Base-by-base conservation (phyloP, 202 grass and related monocot species). In the Carex sylvatica region DNA sequence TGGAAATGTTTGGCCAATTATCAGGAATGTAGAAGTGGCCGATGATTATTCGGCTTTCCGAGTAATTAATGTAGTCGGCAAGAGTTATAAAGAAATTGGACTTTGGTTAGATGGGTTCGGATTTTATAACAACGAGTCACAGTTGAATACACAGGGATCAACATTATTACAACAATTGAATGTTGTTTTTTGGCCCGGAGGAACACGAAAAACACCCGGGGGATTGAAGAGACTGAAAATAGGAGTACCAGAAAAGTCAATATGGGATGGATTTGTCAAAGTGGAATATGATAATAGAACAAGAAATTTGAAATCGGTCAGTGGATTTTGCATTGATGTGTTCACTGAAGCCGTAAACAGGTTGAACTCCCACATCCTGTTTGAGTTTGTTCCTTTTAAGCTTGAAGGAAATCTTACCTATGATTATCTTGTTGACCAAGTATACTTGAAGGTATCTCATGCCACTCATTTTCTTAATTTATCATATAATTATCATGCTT, bases 241-340 rank as follows among this genome's bases (percentile, higher is more conserved):
- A 24, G 87, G 83, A 6, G 67, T 88, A 51, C 87, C 87, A 2
- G 68, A 11, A 12, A 35, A 67, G 6, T 4, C 59, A 1, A 7
- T 51, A 0, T 85, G 79, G 20, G n/a, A 76, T 2, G 36, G 76
- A 54, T 88, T 85, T 53, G 26, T 88, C 35, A 46, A 85, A 31
- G 83, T 75, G 54, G 78, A 86, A 46, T 47, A 70, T 33, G 64
- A 52, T 30, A 70, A 60, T 24, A 59, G 9, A 9, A 79, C 7
- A 9, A 10, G 22, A 1, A 74, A 40, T 10, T 44, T 66, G 13
- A 72, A 49, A 76, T 11, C 3, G 0, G 20, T 80, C 7, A 68
- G 19, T 0, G 87, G 87, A 47, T 88, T 88, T 70, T 88, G 87
- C 68, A 81, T 85, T 2, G 82, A 85, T 44, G 75, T 84, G 13